Conservation (phyloP, 306 rosid genomes). For the Acacia crassicarpa region DNA sequence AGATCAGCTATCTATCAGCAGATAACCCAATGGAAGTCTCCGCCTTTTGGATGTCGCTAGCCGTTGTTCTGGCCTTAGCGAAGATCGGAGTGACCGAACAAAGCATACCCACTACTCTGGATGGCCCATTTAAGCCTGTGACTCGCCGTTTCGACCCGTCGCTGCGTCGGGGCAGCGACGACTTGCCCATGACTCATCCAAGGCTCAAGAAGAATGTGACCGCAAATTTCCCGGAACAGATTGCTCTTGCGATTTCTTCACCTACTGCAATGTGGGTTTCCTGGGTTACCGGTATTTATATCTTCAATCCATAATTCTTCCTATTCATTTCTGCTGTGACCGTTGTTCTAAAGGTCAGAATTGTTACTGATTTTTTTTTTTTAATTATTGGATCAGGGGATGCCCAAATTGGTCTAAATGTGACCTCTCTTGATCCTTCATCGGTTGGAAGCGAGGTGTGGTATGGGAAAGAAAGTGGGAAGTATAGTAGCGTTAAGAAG, state of each 20-base stretch:
- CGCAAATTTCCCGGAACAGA: conserved; percentile 76
- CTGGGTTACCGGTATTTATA: conserved; percentile 80
- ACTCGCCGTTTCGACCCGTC: conserved; percentile 70
- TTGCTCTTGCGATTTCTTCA: conserved; percentile 77
- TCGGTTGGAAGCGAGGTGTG: conserved; percentile 68
- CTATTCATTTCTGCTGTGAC: not conserved
- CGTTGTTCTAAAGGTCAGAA: conserved; percentile 15
- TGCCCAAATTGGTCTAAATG: conserved; percentile 77
- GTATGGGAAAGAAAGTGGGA: conserved; percentile 78
- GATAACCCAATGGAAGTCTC: conserved; percentile 33
- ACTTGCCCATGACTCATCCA: conserved; percentile 86
- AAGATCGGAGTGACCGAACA: conserved; percentile 36
- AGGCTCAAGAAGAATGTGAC: conserved; percentile 78
- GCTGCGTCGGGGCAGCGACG: conserved; percentile 71
- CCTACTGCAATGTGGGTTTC: conserved; percentile 87
- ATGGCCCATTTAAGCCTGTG: conserved; percentile 80
- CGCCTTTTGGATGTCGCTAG: conserved; percentile 34
- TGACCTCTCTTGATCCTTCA: conserved; percentile 70
- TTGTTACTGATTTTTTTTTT: conserved; percentile 9
- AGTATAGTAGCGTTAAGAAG: conserved; percentile 46
- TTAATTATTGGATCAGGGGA: conserved; percentile 62
- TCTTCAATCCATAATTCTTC: conserved; percentile 17
- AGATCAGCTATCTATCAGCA: not conserved
- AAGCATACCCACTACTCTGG: conserved; percentile 71
- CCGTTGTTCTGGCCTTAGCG: conserved; percentile 31